phyloP scores from a whole-genome alignment of 1,139 yeast genomes.

The Geotrichum candidum region DNA sequence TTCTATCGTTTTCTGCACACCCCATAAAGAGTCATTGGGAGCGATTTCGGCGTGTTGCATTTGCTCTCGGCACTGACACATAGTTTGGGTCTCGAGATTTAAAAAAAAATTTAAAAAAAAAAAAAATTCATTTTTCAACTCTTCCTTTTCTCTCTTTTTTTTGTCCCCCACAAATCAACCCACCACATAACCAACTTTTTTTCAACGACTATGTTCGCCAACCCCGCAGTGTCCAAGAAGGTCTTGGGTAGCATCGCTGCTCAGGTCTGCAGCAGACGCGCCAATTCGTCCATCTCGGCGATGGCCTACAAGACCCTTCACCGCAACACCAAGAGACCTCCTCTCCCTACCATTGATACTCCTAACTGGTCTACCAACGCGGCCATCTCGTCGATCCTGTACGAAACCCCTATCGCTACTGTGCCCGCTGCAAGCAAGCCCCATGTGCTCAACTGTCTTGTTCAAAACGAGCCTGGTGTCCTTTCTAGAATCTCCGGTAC shows the following conservation, averaged over 20 bases:
- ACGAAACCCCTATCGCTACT: slow-evolving; percentile 83
- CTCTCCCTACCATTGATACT: slow-evolving; percentile 89
- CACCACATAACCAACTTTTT: neutral
- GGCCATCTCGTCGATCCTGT: slow-evolving; percentile 89
- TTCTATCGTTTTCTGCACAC: neutral
- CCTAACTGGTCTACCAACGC: slow-evolving; percentile 95
- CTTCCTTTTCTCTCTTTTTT: neutral
- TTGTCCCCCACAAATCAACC: neutral
- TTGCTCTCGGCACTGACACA: neutral
- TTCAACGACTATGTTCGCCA: slow-evolving; percentile 8
- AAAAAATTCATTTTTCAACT: neutral
- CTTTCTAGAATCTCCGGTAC: slow-evolving; percentile 90
- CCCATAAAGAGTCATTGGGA: neutral
- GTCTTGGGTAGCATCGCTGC: slow-evolving; percentile 10
- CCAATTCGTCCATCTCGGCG: slow-evolving; percentile 69
- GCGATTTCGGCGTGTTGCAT: slow-evolving; percentile 6
- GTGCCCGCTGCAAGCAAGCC: slow-evolving; percentile 42
- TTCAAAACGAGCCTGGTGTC: slow-evolving; percentile 98
- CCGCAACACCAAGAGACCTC: slow-evolving; percentile 74
- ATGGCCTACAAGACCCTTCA: slow-evolving; percentile 89
- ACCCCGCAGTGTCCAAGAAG: slow-evolving; percentile 9
- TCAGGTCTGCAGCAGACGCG: slow-evolving; percentile 1
- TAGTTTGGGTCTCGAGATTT: neutral
- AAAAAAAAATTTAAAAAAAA: neutral
- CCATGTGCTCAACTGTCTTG: slow-evolving; percentile 92